Conservation (phyloP, 116 monocot species). For the Trichopus zeylanicus region DNA sequence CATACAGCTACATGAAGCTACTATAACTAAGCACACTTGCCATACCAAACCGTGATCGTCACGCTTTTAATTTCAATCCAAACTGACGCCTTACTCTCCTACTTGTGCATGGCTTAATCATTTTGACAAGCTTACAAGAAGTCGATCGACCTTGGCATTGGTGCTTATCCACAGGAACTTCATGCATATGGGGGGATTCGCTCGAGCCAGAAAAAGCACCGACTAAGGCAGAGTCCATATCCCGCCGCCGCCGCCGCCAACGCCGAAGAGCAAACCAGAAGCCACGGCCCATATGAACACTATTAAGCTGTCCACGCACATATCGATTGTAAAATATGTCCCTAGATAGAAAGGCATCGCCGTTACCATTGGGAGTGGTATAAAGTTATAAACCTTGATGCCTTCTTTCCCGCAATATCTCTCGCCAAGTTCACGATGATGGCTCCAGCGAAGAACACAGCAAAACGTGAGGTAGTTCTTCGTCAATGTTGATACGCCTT, state of each 20-base stretch:
- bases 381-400: background rate
- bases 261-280: background rate
- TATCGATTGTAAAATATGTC: background rate
- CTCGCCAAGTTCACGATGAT: background rate
- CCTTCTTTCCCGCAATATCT: background rate
- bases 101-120: too few species aligned
- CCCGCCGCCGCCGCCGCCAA: background rate
- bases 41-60: too few species aligned
- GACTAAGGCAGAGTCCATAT: conserved; percentile 14
- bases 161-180: conserved; percentile 9
- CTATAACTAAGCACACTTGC: too few species aligned
- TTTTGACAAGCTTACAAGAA: background rate
- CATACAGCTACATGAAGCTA: too few species aligned
- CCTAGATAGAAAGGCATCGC: conserved; percentile 1
- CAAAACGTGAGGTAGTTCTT: background rate
- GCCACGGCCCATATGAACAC: background rate
- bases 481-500: background rate
- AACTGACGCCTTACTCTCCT: too few species aligned
- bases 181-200: conserved; percentile 28
- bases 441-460: background rate
- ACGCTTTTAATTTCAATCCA: too few species aligned
- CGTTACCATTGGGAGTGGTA: background rate
- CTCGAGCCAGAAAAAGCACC: conserved; percentile 8
- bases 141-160: background rate
- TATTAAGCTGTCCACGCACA: background rate